Evolutionary conservation across 306 rosid species (phyloP).

Genomic region (Senna siamea): DNA sequence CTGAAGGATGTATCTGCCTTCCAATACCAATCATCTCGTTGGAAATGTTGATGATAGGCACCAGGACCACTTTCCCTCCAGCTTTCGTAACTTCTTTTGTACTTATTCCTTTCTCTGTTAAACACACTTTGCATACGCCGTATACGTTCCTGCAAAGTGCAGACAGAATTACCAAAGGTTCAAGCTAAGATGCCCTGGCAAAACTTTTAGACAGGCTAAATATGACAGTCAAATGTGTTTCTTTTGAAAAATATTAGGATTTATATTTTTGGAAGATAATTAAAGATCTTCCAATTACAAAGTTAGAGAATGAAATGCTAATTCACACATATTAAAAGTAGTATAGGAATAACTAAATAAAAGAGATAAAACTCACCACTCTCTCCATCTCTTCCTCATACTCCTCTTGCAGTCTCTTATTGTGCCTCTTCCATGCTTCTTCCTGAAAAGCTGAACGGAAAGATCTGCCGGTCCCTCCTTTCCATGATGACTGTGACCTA

Average conservation of each 20-base stretch:
- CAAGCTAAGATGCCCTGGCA: conserved; percentile 12
- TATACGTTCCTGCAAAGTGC: conserved; percentile 73
- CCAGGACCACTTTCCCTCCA: conserved; percentile 76
- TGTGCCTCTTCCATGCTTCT: conserved; percentile 85
- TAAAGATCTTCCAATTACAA: background rate
- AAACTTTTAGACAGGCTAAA: conserved; percentile 24
- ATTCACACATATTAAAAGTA: too few species aligned
- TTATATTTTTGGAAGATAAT: background rate
- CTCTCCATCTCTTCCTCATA: conserved; percentile 94
- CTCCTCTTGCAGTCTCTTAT: conserved; percentile 83
- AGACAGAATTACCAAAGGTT: conserved; percentile 17
- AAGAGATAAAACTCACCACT: conserved; percentile 62
- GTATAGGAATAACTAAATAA: background rate
- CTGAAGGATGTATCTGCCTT: conserved; percentile 67
- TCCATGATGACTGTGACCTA: conserved; percentile 62
- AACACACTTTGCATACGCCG: conserved; percentile 93
- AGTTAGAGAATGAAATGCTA: background rate
- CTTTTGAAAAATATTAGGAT: background rate
- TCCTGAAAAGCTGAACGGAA: conserved; percentile 75
- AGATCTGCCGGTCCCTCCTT: conserved; percentile 58
- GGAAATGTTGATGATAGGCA: conserved; percentile 67
- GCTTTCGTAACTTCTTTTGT: conserved; percentile 63
- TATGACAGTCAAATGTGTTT: background rate
- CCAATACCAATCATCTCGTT: conserved; percentile 97
- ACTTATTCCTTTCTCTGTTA: conserved; percentile 89